These are phyloP conservation scores for Cyphellophora europaea DNA, from an alignment of 2,329 filamentous ascomycete species.

Conservation along the genomic window DNA sequence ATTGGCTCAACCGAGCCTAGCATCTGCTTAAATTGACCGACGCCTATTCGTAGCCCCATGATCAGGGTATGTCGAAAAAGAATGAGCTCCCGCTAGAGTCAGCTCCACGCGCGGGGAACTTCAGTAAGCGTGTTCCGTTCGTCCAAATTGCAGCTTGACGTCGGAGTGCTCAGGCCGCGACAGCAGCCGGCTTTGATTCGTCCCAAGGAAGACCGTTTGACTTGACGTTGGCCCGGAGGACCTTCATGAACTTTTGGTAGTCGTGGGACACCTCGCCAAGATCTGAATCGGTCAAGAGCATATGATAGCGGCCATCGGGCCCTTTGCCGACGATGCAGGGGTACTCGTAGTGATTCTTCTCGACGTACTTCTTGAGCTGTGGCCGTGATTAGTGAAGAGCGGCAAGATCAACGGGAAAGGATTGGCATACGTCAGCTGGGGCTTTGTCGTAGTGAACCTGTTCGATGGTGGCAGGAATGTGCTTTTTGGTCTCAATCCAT, in stretches of 20 bases:
- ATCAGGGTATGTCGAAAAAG: no score
- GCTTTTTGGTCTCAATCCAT: neutral
- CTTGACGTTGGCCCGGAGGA: neutral
- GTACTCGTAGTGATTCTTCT: conserved; percentile 1
- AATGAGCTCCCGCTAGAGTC: no score
- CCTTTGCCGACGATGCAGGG: neutral
- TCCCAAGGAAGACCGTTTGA: neutral
- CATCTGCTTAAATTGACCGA: no score
- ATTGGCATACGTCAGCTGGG: conserved; percentile 1
- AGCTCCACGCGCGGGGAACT: no score
- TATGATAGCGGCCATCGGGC: neutral
- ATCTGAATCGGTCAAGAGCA: neutral
- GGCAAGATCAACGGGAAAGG: neutral
- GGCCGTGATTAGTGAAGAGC: neutral
- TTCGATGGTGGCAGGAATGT: neutral
- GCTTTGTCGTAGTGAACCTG: neutral
- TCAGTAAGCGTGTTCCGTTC: no score
- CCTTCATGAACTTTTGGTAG: neutral
- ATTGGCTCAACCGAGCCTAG: no score
- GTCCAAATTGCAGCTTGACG: no score
- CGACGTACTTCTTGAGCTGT: conserved; percentile 1
- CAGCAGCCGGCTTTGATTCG: neutral
- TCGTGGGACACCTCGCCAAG: neutral
- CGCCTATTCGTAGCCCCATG: no score
- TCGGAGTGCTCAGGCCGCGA: no score